phyloP scores from a whole-genome alignment of 2,329 filamentous ascomycete genomes.

The Akanthomyces muscarius region DNA sequence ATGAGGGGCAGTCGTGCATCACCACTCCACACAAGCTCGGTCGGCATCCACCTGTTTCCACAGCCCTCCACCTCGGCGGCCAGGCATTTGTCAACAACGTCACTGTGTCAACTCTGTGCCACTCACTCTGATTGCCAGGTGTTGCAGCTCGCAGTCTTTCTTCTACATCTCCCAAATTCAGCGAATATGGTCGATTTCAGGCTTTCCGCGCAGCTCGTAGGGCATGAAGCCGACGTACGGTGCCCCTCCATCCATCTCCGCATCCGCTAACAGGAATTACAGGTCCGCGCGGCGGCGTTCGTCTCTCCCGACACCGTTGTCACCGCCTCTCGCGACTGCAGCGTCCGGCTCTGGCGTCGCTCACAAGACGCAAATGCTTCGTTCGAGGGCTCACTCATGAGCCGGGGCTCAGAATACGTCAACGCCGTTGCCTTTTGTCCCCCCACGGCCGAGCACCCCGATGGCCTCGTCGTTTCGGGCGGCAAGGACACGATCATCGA shows the following conservation, averaged over 20 bases:
- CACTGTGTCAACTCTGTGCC: constrained; percentile 8
- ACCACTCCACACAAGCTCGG: constrained; percentile 12
- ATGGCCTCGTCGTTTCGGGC: constrained; percentile 81
- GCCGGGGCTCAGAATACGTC: constrained; percentile 79
- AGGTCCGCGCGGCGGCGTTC: constrained; percentile 87
- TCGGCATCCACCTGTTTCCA: constrained; percentile 18
- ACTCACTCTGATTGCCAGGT: constrained; percentile 4
- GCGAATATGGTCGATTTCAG: constrained; percentile 74
- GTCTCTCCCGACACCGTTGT: constrained; percentile 68
- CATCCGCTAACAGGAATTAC: constrained; percentile 21
- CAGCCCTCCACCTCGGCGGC: constrained; percentile 9
- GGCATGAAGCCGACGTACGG: constrained; percentile 87
- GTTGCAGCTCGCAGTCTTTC: constrained; percentile 7
- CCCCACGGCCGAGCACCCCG: constrained; percentile 62
- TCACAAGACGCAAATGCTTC: constrained; percentile 59
- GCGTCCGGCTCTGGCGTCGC: constrained; percentile 80
- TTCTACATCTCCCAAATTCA: constrained; percentile 2
- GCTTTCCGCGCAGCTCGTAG: constrained; percentile 82
- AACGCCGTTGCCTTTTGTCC: constrained; percentile 78
- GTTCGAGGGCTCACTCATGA: constrained; percentile 75
- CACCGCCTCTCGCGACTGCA: constrained; percentile 88
- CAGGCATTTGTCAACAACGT: constrained; percentile 17
- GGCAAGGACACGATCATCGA: constrained; percentile 93
- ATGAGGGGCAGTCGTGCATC: constrained; percentile 6
- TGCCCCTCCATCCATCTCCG: background rate